Evolutionary conservation across 2,329 filamentous ascomycete species (phyloP).

Genomic region (Venturia asperata): DNA sequence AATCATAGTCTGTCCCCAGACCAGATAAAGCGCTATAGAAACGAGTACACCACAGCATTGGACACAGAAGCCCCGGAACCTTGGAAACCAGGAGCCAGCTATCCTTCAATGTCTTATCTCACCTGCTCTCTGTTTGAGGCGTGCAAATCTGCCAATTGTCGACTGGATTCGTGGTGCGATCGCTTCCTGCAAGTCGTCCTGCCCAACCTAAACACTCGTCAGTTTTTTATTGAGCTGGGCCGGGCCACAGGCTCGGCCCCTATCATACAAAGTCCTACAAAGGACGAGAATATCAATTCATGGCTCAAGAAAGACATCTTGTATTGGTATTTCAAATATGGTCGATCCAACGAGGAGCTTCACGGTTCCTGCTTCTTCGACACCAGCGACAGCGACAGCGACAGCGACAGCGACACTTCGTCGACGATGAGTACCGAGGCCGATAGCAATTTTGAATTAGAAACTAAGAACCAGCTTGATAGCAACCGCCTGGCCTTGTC

Average conservation of each 20-base stretch:
- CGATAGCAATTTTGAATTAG: too few relatives aligned
- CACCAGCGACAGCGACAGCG: background rate
- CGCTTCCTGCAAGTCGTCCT: background rate
- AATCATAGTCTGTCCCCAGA: background rate
- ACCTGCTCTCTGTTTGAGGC: background rate
- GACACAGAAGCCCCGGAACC: background rate
- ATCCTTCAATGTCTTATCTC: background rate
- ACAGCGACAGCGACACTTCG: background rate
- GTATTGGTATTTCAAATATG: background rate
- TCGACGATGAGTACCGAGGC: too few relatives aligned
- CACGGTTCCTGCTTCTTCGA: background rate
- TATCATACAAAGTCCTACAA: too few relatives aligned
- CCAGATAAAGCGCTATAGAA: background rate
- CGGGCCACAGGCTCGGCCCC: too few relatives aligned
- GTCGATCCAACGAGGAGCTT: background rate
- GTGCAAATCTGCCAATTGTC: background rate
- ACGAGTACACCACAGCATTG: background rate
- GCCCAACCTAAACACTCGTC: background rate
- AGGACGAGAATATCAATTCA: too few relatives aligned
- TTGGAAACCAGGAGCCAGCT: background rate
- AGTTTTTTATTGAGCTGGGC: too few relatives aligned
- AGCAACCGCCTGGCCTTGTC: too few relatives aligned
- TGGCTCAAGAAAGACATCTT: background rate
- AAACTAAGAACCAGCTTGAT: too few relatives aligned
- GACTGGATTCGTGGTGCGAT: background rate